Evolutionary conservation across 352 stramenopile species (phyloP).

Genomic region (Phytophthora crassamura): DNA sequence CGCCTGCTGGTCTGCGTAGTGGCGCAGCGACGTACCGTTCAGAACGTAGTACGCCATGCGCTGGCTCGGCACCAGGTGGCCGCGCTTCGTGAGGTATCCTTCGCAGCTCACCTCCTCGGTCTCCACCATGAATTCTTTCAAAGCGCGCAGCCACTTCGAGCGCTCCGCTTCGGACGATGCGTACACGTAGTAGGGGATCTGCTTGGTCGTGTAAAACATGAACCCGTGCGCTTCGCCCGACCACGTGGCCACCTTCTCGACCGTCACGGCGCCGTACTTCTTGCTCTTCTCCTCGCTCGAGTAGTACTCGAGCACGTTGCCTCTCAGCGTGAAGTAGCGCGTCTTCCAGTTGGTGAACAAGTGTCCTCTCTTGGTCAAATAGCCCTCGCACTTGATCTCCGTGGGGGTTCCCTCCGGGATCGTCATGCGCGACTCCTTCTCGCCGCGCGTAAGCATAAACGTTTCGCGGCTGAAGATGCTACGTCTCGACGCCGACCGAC

Average conservation of each 20-base stretch:
- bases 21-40: constrained; percentile 79
- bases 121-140: constrained; percentile 89
- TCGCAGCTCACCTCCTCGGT: constrained; percentile 88
- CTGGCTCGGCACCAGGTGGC: constrained; percentile 88
- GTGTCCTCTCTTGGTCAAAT: constrained; percentile 88
- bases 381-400: constrained; percentile 83
- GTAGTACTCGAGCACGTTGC: constrained; percentile 88
- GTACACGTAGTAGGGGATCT: constrained; percentile 92
- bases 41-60: constrained; percentile 89
- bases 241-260: constrained; percentile 89
- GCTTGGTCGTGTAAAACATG: constrained; percentile 92
- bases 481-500: constrained; percentile 66
- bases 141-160: constrained; percentile 78
- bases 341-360: constrained; percentile 93
- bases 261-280: constrained; percentile 84
- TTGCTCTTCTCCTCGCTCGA: constrained; percentile 86
- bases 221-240: constrained; percentile 87
- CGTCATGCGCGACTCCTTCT: constrained; percentile 63
- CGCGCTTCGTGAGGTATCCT: constrained; percentile 87
- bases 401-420: constrained; percentile 62
- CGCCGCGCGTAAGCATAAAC: constrained; percentile 79
- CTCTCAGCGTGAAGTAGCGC: constrained; percentile 87
- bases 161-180: constrained; percentile 80
- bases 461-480: constrained; percentile 81
- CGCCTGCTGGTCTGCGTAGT: constrained; percentile 84